Conservation (phyloP, 2,329 filamentous ascomycete species). For the Scedosporium boydii region DNA sequence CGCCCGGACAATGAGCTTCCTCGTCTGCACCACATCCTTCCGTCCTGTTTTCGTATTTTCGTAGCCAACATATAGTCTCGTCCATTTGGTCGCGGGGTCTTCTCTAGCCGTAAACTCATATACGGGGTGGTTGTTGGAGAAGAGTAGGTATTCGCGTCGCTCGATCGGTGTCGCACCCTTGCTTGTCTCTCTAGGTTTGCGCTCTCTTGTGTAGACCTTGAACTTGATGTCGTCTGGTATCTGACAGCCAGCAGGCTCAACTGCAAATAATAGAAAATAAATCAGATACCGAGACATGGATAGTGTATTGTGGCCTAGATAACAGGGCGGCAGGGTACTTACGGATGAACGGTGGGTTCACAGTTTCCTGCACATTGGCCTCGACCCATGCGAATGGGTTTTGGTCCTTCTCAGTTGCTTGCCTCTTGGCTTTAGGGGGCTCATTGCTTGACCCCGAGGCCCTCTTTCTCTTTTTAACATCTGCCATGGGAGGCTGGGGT, state of each 20-base stretch:
- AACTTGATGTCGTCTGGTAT: slow-evolving; percentile 5
- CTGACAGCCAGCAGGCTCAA: slow-evolving; percentile 6
- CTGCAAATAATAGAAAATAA: not conserved
- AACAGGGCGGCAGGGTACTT: not conserved
- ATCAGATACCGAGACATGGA: not conserved
- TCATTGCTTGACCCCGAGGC: not conserved
- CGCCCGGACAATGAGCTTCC: slow-evolving; percentile 54
- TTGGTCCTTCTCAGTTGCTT: not conserved
- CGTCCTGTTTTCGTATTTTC: slow-evolving; percentile 51
- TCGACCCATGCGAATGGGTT: slow-evolving; percentile 1
- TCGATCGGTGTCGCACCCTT: slow-evolving; percentile 3
- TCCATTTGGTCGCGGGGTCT: slow-evolving; percentile 20
- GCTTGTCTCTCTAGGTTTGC: not conserved
- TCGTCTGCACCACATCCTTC: slow-evolving; percentile 51
- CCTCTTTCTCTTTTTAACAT: slow-evolving; percentile 6
- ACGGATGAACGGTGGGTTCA: slow-evolving; percentile 6
- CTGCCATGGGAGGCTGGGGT: not conserved
- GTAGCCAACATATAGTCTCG: slow-evolving; percentile 57
- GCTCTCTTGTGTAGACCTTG: slow-evolving; percentile 4
- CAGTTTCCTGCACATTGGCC: not conserved
- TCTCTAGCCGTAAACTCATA: slow-evolving; percentile 48
- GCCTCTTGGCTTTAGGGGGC: slow-evolving; percentile 1
- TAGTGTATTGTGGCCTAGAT: not conserved
- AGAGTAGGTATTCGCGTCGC: slow-evolving; percentile 40
- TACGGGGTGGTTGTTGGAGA: slow-evolving; percentile 45